Base-by-base conservation (phyloP, 179 eudicot genomes). In the Gypsophila paniculata region DNA sequence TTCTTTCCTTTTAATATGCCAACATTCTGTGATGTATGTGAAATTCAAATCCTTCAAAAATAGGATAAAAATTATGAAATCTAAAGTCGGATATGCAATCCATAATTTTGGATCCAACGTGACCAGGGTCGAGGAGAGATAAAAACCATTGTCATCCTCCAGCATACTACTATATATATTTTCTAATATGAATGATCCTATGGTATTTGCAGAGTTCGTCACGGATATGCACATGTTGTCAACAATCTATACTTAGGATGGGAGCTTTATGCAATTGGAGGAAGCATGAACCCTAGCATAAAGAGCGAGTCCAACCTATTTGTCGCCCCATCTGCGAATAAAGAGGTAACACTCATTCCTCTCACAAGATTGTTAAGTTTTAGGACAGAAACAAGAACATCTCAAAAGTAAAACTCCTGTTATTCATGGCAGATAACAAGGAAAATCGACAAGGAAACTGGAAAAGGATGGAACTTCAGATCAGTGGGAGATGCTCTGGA, bases 141-240 rank as follows among this genome's bases (percentile, higher is more conserved):
- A n/a, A n/a, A n/a, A n/a, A n/a, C n/a, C n/a, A n/a, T n/a, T n/a
- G n/a, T n/a, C n/a, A n/a, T n/a, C n/a, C n/a, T n/a, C n/a, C n/a
- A n/a, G n/a, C n/a, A n/a, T 32, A 32, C 42, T 26, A 48, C 1
- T 6, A 8, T n/a, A 55, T 21, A 55, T 1, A 17, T 1, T 18
- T 42, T 51, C 32, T 44, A 65, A 54, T 34, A 54, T 21, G 22
- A 67, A 49, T 1, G 1, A 53, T 18, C 5, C 18, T 9, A 59
- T 42, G 57, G 49, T 67, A 19, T 61, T 80, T 74, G 75, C 75
- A 91, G 97, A 74, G 87, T 92, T 19, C 92, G 91, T 22, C 78
- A 82, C 53, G 98, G 98, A n/a, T 92, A 87, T 71, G 96, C 97
- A 32, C 97, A 92, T 58, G 97, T 92, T 13, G 94, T 83, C 53